A percentile compares a stretch with the other conserved stretches of the same genome.
Evolutionary conservation across 805 yeast species (phyloP).

Genomic region (Yamadazyma tumulicola): DNA sequence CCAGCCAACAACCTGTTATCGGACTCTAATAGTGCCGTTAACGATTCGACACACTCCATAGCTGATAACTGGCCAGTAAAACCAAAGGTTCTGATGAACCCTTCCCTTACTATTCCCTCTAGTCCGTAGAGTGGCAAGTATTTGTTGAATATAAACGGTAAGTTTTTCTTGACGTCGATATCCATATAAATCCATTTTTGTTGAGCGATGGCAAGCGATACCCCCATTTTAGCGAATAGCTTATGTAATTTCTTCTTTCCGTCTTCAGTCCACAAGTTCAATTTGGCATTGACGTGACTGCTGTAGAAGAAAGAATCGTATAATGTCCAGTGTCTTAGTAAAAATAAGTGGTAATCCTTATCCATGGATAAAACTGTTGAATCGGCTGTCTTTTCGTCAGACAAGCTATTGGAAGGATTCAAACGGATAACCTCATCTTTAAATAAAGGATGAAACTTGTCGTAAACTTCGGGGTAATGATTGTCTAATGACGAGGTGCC

Average conservation of each 20-base stretch:
- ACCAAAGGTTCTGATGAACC: slow-evolving; percentile 84
- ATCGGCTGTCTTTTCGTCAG: slow-evolving; percentile 35
- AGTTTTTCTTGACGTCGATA: slow-evolving; percentile 66
- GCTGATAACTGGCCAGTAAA: slow-evolving; percentile 85
- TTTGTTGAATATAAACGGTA: slow-evolving; percentile 64
- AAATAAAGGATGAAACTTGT: slow-evolving; percentile 65
- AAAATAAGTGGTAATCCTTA: slow-evolving; percentile 79
- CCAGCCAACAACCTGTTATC: slow-evolving; percentile 34
- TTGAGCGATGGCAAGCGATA: slow-evolving; percentile 80
- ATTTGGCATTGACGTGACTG: slow-evolving; percentile 84
- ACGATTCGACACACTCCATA: slow-evolving; percentile 86
- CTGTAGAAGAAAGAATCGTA: slow-evolving; percentile 90
- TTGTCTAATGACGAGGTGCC: slow-evolving; percentile 83
- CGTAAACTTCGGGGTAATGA: slow-evolving; percentile 71
- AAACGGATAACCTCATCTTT: slow-evolving; percentile 81
- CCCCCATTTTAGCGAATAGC: slow-evolving; percentile 95
- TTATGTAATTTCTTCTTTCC: slow-evolving; percentile 85
- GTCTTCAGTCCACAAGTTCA: slow-evolving; percentile 86
- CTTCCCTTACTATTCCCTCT: slow-evolving; percentile 78
- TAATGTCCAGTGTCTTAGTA: slow-evolving; percentile 88
- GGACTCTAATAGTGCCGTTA: slow-evolving; percentile 78
- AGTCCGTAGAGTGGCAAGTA: slow-evolving; percentile 75
- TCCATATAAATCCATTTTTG: slow-evolving; percentile 94
- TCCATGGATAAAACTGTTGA: slow-evolving; percentile 57
- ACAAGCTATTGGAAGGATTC: slow-evolving; percentile 31